Base-by-base conservation (phyloP, 768 basidiomycete genomes). In the Boletus sensibilis region DNA sequence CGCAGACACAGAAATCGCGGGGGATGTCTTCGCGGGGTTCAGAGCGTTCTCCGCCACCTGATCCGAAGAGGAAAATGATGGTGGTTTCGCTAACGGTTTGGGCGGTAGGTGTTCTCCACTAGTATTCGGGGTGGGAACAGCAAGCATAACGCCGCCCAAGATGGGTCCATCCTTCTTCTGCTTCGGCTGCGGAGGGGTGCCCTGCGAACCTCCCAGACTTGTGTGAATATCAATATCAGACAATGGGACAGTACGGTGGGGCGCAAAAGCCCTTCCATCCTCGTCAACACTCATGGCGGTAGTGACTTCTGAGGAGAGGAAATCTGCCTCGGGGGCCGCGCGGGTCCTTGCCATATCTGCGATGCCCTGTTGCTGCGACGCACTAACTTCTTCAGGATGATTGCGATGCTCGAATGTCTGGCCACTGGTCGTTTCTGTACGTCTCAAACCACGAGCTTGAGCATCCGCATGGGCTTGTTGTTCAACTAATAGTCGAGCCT, bases 271-370 rank as follows among this genome's bases (percentile, higher is more conserved):
- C 14, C 21, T 41, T 34, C 23, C 49, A 47, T 52, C 50, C 1
- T 50, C 21, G 25, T 56, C 52, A 53, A 52, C 57, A 27, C 34
- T 45, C 57, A 46, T 52, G n/a, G 23, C 5, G 11, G 23, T 25
- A 3, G 14, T 33, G n/a, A 27, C 20, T n/a, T 33, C 52, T 34
- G 50, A 13, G 8, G 49, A 7, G 16, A 27, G 12, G 13, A 35
- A 21, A 38, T 39, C 49, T n/a, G 51, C 49, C 42, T 60, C 43
- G 23, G 35, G 41, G 52, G 70, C 57, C 18, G 67, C 64, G 33
- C 58, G 64, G n/a, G 74, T 69, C 43, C 58, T 66, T 13, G 62
- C 53, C 7, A 66, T 63, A 44, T 75, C 69, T 9, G 64, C 43
- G 42, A 52, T 69, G 11, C 64, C 66, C 33, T 64, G 73, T 40